Evolutionary conservation across 1,139 yeast genomes (phyloP), one percentile per base, ranked within the genome.

Genomic region (Scheffersomyces segobiensis): DNA sequence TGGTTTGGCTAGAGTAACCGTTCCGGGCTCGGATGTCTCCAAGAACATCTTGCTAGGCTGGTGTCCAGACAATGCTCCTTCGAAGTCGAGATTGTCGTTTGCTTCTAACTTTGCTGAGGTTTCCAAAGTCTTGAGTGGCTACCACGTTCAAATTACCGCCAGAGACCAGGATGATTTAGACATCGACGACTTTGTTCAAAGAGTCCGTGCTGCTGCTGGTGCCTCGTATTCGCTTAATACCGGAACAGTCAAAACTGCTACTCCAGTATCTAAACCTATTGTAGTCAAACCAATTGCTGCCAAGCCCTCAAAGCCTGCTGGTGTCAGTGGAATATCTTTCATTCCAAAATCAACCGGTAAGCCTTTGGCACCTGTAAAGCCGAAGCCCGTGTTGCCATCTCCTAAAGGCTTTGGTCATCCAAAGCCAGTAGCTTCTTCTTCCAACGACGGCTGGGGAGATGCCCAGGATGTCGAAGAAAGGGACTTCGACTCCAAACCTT

Each of bases 131-230:
- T 81, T 89, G 66, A 82, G 82, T 64, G 97, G 97, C 49, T 95
- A 93, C 75, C 99, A 95, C 71, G 93, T 95, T 57, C 98, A 95
- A 75, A 87, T 96, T 63, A 92, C 98, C 52, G 99, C 98, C n/a
- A 86, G 98, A 75, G 96, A 91, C 69, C 83, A 86, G 56, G 97
- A 92, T 68, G 99, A 96, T 71, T 82, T 96, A 71, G 91, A 91
- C 65, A 91, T 89, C 53, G 81, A 83, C 46, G 96, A 90, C 61
- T 85, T 95, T 62, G 74, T 92, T 64, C 82, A 86, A 57, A 87
- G 92, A 66, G 87, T 96, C 55, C 87, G 91, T 63, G 89, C 92
- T 64, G 97, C 99, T 50, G 91, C 98, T 1, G 99, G 99, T 66
- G 97, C 99, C 24, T 87, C 97, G 70, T 95, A 95, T 76, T 88